These are phyloP conservation scores for Globisporangium rhizosaccharum DNA, from an alignment of 352 stramenopile species.

Conservation along the genomic window DNA sequence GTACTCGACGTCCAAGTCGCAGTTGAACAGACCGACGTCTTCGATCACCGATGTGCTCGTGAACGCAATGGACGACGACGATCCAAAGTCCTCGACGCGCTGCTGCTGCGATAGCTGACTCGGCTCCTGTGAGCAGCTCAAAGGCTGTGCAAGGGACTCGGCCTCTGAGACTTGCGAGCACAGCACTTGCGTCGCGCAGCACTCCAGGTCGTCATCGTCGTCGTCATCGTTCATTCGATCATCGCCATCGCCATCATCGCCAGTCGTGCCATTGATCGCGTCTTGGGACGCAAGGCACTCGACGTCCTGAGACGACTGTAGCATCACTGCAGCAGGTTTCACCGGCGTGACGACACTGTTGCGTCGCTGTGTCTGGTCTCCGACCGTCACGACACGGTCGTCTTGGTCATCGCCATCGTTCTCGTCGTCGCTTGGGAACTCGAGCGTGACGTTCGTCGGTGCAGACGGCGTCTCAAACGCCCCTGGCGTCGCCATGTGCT, in stretches of 20 bases:
- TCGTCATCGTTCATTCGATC: neutral
- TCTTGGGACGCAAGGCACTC: neutral
- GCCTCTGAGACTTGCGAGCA: conserved; percentile 11
- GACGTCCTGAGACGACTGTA: neutral
- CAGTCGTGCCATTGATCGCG: neutral
- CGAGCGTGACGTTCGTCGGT: conserved; percentile 9
- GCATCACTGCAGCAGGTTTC: neutral
- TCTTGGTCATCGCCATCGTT: neutral
- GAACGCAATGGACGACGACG: conserved; percentile 27
- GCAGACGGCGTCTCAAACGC: conserved; percentile 11
- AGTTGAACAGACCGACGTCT: conserved; percentile 84
- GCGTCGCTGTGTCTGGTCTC: neutral
- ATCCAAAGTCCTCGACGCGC: conserved; percentile 9
- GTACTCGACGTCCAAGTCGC: conserved; percentile 72
- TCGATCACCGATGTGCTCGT: conserved; percentile 80
- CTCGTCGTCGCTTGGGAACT: conserved; percentile 9
- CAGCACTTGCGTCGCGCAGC: conserved; percentile 7
- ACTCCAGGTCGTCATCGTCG: neutral
- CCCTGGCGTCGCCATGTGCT: neutral
- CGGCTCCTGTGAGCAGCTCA: conserved; percentile 16
- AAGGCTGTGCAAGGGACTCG: neutral
- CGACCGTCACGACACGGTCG: neutral
- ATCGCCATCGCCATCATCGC: too few relatives aligned
- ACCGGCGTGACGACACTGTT: conserved; percentile 5
- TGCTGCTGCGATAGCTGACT: conserved; percentile 2